These are phyloP conservation scores for Cryphonectria parasitica DNA, from an alignment of 2,329 filamentous ascomycete species.

Conservation along the genomic window DNA sequence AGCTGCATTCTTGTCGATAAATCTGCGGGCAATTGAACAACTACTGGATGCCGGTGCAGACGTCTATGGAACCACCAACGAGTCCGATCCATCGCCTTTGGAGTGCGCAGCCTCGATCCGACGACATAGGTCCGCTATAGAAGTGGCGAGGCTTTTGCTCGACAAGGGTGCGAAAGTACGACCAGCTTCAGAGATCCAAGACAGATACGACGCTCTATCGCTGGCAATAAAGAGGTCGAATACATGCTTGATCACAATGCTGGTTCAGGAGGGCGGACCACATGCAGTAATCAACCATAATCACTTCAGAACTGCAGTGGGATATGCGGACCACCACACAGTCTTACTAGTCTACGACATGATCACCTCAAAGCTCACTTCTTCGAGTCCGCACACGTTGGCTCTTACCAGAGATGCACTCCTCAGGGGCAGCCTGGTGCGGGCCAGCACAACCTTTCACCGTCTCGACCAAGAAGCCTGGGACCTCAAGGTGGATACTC, in stretches of 20 bases:
- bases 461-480: too few relatives aligned
- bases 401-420: not conserved
- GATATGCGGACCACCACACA: not conserved
- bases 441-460: too few relatives aligned
- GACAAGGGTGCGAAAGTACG: not conserved
- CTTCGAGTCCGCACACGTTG: not conserved
- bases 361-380: not conserved
- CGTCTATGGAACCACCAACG: not conserved
- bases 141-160: not conserved
- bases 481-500: too few relatives aligned
- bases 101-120: accelerated
- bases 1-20: not conserved
- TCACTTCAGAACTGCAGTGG: not conserved
- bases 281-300: not conserved
- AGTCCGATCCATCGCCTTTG: accelerated
- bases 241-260: not conserved
- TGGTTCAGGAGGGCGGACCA: not conserved
- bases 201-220: not conserved
- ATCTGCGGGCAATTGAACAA: not conserved
- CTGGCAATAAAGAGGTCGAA: not conserved
- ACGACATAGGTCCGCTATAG: not conserved
- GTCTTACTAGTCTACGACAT: not conserved
- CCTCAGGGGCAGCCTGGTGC: not conserved
- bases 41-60: not conserved
- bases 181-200: accelerated